Percentiles rank a stretch among this genome's conserved stretches.
Evolutionary conservation across 2,329 filamentous ascomycete genomes (phyloP).

Genomic region (Fusarium decemcellulare): DNA sequence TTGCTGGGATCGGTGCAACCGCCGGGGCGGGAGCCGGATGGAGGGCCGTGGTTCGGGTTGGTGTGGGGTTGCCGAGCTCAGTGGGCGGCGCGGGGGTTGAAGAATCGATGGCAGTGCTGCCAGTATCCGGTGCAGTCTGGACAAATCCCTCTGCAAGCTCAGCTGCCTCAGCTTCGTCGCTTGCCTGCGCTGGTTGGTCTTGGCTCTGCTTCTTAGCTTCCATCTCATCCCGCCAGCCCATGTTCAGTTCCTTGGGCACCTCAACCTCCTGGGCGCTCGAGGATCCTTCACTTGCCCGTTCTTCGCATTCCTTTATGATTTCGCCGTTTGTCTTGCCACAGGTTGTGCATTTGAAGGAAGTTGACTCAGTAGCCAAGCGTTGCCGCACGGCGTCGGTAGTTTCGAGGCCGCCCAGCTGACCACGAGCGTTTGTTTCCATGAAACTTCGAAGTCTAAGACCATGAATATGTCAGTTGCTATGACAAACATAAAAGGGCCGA

Average conservation of each 20-base stretch:
- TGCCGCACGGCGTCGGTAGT: slow-evolving; percentile 76
- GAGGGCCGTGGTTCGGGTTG: slow-evolving; percentile 21
- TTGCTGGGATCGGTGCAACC: background rate
- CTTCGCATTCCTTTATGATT: slow-evolving; percentile 80
- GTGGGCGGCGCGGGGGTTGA: slow-evolving; percentile 18
- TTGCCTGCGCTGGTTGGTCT: slow-evolving; percentile 25
- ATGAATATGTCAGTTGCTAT: slow-evolving; percentile 12
- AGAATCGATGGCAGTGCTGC: background rate
- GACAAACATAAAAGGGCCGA: fast-evolving
- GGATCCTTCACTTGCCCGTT: slow-evolving; percentile 60
- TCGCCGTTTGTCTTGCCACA: slow-evolving; percentile 82
- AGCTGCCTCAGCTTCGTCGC: slow-evolving; percentile 59
- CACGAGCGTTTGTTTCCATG: slow-evolving; percentile 91
- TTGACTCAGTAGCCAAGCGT: slow-evolving; percentile 77
- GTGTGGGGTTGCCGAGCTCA: slow-evolving; percentile 29
- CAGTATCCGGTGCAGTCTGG: slow-evolving; percentile 55
- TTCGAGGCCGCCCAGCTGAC: slow-evolving; percentile 92
- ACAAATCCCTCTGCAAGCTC: slow-evolving; percentile 72
- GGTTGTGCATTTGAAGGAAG: slow-evolving; percentile 75
- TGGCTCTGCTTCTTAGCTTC: slow-evolving; percentile 51
- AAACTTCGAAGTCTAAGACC: slow-evolving; percentile 77
- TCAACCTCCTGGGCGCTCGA: slow-evolving; percentile 58
- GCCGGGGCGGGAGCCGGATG: slow-evolving; percentile 20
- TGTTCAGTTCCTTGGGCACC: slow-evolving; percentile 69
- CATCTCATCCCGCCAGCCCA: slow-evolving; percentile 84